A percentile compares a stretch with the other conserved stretches of the same genome.
Evolutionary conservation across 441 rosid species (phyloP).

Genomic region (Brassica balearica): DNA sequence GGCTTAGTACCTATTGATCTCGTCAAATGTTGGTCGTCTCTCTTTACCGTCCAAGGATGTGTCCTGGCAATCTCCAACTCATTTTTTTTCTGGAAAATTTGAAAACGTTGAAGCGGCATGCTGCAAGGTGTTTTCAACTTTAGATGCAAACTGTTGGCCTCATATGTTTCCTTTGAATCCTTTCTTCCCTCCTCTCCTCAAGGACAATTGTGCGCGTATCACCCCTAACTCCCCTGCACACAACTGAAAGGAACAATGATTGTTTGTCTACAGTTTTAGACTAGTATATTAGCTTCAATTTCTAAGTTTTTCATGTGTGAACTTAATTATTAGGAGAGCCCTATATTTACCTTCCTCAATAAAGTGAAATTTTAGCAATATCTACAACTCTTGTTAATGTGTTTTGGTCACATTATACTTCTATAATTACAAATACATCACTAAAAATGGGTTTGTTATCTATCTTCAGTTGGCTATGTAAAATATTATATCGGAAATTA

Average conservation of each 20-base stretch:
- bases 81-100: background rate
- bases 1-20: background rate
- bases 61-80: background rate
- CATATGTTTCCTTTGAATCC: background rate
- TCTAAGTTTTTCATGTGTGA: too few species aligned
- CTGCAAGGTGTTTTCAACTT: background rate
- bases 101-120: background rate
- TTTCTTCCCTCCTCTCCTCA: background rate
- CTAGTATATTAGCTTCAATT: too few species aligned
- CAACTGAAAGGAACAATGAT: background rate
- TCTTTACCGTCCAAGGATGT: background rate
- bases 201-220: background rate
- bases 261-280: too few species aligned
- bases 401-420: too few species aligned
- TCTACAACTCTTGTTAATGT: too few species aligned
- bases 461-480: too few species aligned
- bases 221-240: background rate
- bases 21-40: background rate
- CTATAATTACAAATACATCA: too few species aligned
- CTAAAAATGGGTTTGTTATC: too few species aligned
- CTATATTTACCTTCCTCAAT: too few species aligned
- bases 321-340: too few species aligned
- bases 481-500: too few species aligned
- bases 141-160: background rate
- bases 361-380: too few species aligned